Percentiles rank a stretch among this genome's conserved stretches.
phyloP scores from a whole-genome alignment of 192 early-diverging fungal species.

The Podila verticillata region DNA sequence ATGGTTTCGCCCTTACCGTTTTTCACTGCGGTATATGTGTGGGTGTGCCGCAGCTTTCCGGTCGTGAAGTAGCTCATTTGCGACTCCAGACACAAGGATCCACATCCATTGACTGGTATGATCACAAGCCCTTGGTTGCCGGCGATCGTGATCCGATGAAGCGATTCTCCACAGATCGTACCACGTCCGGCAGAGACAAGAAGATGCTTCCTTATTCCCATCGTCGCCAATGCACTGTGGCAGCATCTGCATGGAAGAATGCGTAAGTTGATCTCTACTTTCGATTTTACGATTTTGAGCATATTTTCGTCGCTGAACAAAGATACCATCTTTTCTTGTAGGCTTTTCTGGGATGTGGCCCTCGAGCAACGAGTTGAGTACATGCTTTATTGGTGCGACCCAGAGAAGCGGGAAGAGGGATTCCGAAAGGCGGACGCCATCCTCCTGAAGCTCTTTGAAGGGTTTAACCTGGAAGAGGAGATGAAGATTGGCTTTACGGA shows the following conservation, averaged over 20 bases:
- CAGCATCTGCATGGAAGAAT: slow-evolving; percentile 21
- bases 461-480: slow-evolving; percentile 1
- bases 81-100: slow-evolving; percentile 8
- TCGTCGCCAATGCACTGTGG: slow-evolving; percentile 19
- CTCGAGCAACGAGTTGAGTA: slow-evolving; percentile 17
- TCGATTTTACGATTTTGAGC: not conserved
- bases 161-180: slow-evolving; percentile 3
- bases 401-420: slow-evolving; percentile 15
- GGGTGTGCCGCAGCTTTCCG: not conserved
- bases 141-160: slow-evolving; percentile 3
- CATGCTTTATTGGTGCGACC: slow-evolving; percentile 28
- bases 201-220: slow-evolving; percentile 15
- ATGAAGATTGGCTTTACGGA: slow-evolving; percentile 10
- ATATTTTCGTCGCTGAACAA: not conserved
- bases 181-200: slow-evolving; percentile 4
- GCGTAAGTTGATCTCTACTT: slow-evolving; percentile 1
- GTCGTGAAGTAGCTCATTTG: slow-evolving; percentile 7
- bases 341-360: slow-evolving; percentile 9
- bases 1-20: not conserved
- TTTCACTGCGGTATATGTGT: slow-evolving; percentile 9
- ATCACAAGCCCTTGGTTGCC: not conserved
- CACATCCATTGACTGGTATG: slow-evolving; percentile 17
- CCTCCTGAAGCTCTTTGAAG: slow-evolving; percentile 13
- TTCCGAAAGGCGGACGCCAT: slow-evolving; percentile 15
- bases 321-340: not conserved